Evolutionary conservation across 345 rosid genomes (phyloP).

Genomic region (Cochlearia excelsa): DNA sequence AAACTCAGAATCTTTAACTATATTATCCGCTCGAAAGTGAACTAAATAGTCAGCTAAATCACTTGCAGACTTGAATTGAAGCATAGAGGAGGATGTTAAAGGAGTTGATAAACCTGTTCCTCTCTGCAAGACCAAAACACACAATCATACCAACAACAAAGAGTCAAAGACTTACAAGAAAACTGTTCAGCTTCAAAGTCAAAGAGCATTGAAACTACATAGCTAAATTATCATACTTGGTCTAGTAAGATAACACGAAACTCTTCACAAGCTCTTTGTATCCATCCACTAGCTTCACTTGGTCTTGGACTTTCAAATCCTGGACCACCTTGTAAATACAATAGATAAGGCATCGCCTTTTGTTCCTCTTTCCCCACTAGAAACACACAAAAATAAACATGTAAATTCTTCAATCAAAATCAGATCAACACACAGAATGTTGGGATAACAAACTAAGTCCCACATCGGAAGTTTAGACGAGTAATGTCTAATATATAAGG

Average conservation of each 20-base stretch:
- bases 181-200: not conserved
- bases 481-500: too few species aligned
- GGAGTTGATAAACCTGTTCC: constrained; percentile 95
- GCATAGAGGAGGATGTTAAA: constrained; percentile 79
- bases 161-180: not conserved
- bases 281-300: constrained; percentile 85
- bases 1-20: constrained; percentile 88
- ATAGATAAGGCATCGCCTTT: constrained; percentile 56
- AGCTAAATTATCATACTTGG: constrained; percentile 50
- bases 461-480: too few species aligned
- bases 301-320: constrained; percentile 88
- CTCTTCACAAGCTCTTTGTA: constrained; percentile 78
- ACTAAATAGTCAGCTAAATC: constrained; percentile 62
- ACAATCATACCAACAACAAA: constrained; percentile 8
- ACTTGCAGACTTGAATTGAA: constrained; percentile 62
- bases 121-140: constrained; percentile 52
- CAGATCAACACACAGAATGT: not conserved
- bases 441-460: too few species aligned
- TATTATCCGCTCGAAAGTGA: constrained; percentile 80
- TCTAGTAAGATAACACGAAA: constrained; percentile 88
- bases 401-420: constrained; percentile 4
- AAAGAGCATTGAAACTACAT: not conserved
- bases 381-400: not conserved
- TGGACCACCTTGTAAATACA: constrained; percentile 90
- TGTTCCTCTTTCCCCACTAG: constrained; percentile 82